Evolutionary conservation across 768 basidiomycete species (phyloP).

Genomic region (Boletus rubropictus): DNA sequence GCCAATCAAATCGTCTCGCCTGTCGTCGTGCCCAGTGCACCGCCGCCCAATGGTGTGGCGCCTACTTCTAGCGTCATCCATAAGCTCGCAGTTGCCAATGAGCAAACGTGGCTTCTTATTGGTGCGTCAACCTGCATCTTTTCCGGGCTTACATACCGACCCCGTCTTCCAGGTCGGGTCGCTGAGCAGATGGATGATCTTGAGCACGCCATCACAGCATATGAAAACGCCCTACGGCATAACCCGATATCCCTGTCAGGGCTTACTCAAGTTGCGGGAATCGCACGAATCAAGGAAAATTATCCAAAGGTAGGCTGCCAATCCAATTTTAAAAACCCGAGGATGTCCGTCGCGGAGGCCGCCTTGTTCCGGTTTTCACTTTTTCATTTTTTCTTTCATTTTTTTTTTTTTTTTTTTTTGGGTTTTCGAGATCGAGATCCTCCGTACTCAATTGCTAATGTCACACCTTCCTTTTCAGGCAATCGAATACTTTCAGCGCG

Average conservation of each 20-base stretch:
- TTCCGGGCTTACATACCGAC: not conserved
- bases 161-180: slow-evolving; percentile 66
- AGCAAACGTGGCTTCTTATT: slow-evolving; percentile 93
- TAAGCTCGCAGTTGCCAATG: slow-evolving; percentile 81
- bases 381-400: slow-evolving; percentile 10
- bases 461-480: slow-evolving; percentile 51
- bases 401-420: not conserved
- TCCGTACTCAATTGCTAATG: slow-evolving; percentile 28
- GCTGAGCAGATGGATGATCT: slow-evolving; percentile 94
- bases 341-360: slow-evolving; percentile 28
- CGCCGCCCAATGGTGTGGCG: slow-evolving; percentile 24
- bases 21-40: slow-evolving; percentile 35
- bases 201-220: slow-evolving; percentile 87
- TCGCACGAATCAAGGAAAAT: slow-evolving; percentile 96
- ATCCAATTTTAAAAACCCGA: slow-evolving; percentile 27
- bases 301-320: slow-evolving; percentile 73
- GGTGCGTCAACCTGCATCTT: slow-evolving; percentile 39
- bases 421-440: slow-evolving; percentile 24
- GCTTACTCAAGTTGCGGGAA: slow-evolving; percentile 90
- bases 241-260: slow-evolving; percentile 88
- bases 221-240: slow-evolving; percentile 93
- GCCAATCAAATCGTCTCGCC: slow-evolving; percentile 42
- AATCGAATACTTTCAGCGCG: slow-evolving; percentile 94
- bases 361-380: slow-evolving; percentile 18
- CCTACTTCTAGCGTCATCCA: slow-evolving; percentile 46